These are phyloP conservation scores for Cercophora newfieldiana DNA, from an alignment of 495 filamentous ascomycete species.

Conservation along the genomic window DNA sequence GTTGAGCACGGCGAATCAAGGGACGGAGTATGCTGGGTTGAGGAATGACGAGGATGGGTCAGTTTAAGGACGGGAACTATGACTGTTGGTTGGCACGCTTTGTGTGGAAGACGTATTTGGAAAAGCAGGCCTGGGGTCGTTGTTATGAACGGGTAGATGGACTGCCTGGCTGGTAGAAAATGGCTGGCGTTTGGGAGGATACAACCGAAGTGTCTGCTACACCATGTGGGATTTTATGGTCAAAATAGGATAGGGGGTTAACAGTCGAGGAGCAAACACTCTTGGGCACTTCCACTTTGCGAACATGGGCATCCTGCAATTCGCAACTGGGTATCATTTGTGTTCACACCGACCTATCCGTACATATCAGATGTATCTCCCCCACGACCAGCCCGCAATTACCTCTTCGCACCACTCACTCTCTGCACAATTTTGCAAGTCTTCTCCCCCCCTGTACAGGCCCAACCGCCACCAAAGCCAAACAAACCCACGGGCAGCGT, in stretches of 20 bases:
- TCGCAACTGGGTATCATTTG: conserved; percentile 25
- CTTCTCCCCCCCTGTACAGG: background rate
- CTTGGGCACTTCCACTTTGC: too few relatives aligned
- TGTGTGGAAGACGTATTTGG: background rate
- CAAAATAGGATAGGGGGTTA: too few relatives aligned
- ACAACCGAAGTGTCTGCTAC: background rate
- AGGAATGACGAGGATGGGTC: conserved; percentile 45
- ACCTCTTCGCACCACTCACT: background rate
- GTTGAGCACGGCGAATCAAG: conserved; percentile 72
- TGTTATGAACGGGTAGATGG: background rate
- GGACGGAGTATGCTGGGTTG: conserved; percentile 55
- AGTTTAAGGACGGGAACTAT: conserved; percentile 6
- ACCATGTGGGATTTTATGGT: background rate
- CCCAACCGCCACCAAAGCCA: background rate
- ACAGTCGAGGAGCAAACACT: too few relatives aligned
- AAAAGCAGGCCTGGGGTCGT: background rate
- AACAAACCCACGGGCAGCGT: background rate
- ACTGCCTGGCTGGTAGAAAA: background rate
- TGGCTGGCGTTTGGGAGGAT: background rate
- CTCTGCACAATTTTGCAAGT: background rate
- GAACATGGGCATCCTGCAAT: background rate
- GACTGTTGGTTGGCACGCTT: background rate
- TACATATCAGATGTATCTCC: conserved; percentile 6
- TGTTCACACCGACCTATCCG: conserved; percentile 14
- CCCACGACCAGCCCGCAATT: background rate